Base-by-base conservation (phyloP, 2,329 filamentous ascomycete genomes). In the Dryadomyces quercus-mongolicae region DNA sequence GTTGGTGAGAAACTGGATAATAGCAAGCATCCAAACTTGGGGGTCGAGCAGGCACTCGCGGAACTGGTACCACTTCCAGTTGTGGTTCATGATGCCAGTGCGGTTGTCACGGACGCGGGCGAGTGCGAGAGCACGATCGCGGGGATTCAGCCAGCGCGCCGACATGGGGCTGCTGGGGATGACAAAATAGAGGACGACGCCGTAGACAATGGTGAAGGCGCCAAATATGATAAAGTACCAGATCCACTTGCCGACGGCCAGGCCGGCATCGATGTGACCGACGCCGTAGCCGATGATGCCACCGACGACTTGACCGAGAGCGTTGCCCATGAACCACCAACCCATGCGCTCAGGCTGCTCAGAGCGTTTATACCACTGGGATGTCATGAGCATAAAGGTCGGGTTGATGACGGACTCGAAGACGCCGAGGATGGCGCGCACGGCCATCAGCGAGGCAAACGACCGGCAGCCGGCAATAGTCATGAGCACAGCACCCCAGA, bases 271-370 rank as follows among this genome's bases (percentile, higher is more conserved):
- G n/a, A 66, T 67, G 0, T 69, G 70, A 9, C 64, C 65, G 2
- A 67, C 52, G 3, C 63, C 66, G 51, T 60, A 67, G 5, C 62
- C 63, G 16, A 67, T 55, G 1, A 62, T 55, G 18, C 62, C 61
- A 48, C 62, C 64, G 40, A 65, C 49, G 20, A 67, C 61, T 54
- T 75, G 76, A 0, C 74, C 74, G 0, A 80, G 58, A 0, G 72
- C 70, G 54, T 67, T 64, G 20, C 63, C 61, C 53, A 63, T 62
- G 52, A 75, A 76, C 57, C 60, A 59, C 2, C 53, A 54, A 5
- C 52, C 55, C 34, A 58, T 47, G 13, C 50, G 45, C 44, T 21
- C 43, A 6, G 54, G 50, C 45, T 55, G 54, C 40, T 55, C 54
- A 5, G 36, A 34, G 9, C 51, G 42, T 13, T 59, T 65, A 53